Evolutionary conservation across 306 rosid genomes (phyloP), one percentile per base, ranked within the genome.

Genomic region (Dalbergia oliveri): DNA sequence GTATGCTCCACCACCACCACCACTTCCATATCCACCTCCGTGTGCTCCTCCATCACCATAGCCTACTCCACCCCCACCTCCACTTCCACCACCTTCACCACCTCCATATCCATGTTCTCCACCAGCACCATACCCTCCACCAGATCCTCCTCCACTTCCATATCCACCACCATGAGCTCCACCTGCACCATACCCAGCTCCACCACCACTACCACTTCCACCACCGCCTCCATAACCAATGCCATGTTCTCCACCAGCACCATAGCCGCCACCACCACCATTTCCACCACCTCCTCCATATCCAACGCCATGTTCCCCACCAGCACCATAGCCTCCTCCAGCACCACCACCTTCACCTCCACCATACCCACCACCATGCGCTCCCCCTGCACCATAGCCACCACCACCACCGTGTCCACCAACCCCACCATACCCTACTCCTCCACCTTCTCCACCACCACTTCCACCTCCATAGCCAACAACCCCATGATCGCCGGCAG

Each of bases 1-100:
- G 7, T 73, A 67, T 47, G 73, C 81, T 57, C 91, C 88, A 8
- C 85, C 82, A 6, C 86, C 87, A 9, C 86, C 82, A 9, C 86
- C 87, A 9, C 65, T 73, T 23, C 91, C 88, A 61, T 86, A 61
- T 60, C 79, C 87, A 19, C 49, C 79, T 18, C 60, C 83, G 1
- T 71, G 69, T 4, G 56, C 86, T 37, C 90, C 90, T 34, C 88
- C 86, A 21, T 72, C 84, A 23, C 79, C 87, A 0, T 41, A 26
- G 2, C 86, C 86, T 35, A 66, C 82, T 2, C 89, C 86, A 11
- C 66, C 66, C 0, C 82, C 86, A 3, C 74, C 65, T 3, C 82
- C 88, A 51, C 83, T 71, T 3, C 85, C 86, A 3, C 71, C 78
- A 18, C 71, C 53, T 59, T 86, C 86, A 9, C 72, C 78, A 18